Conservation (phyloP, 2,329 filamentous ascomycete species). For the Lachnellula subtilissima region DNA sequence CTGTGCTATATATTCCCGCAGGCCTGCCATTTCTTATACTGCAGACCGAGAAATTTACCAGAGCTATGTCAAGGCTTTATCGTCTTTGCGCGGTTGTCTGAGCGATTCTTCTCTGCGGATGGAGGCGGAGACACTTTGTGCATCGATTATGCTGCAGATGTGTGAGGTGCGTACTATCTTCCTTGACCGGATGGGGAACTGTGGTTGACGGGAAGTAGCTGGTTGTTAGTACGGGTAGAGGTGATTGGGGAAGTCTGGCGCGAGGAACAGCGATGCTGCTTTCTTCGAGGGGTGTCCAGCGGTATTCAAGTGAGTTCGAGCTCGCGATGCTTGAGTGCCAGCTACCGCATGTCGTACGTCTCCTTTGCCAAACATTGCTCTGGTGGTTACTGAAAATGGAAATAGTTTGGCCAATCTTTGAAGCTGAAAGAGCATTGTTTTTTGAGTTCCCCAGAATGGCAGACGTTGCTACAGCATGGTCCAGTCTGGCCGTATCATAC, state of each 20-base stretch:
- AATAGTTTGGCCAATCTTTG: constrained; percentile 1
- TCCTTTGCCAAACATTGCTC: background rate
- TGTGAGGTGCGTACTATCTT: constrained; percentile 8
- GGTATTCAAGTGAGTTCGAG: constrained; percentile 14
- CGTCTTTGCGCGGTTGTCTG: constrained; percentile 6
- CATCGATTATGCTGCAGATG: constrained; percentile 16
- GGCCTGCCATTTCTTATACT: background rate
- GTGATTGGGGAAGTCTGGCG: constrained; percentile 12
- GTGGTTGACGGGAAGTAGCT: constrained; percentile 3
- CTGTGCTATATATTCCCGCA: constrained; percentile 8
- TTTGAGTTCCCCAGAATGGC: constrained; percentile 1
- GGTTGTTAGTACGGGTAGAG: constrained; percentile 8
- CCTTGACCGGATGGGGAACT: background rate
- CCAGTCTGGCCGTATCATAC: background rate
- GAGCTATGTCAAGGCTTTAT: constrained; percentile 11
- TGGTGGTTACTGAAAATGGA: background rate
- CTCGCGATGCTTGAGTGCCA: constrained; percentile 16
- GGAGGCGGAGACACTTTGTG: constrained; percentile 14
- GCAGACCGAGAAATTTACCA: constrained; percentile 1
- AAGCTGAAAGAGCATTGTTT: background rate
- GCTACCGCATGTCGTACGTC: constrained; percentile 12
- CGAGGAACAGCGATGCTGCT: constrained; percentile 11
- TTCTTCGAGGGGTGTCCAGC: constrained; percentile 4
- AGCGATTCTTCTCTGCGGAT: background rate
- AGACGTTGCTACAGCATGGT: background rate